phyloP scores from a whole-genome alignment of 495 filamentous ascomycete genomes.

The Hypoxylon fragiforme region DNA sequence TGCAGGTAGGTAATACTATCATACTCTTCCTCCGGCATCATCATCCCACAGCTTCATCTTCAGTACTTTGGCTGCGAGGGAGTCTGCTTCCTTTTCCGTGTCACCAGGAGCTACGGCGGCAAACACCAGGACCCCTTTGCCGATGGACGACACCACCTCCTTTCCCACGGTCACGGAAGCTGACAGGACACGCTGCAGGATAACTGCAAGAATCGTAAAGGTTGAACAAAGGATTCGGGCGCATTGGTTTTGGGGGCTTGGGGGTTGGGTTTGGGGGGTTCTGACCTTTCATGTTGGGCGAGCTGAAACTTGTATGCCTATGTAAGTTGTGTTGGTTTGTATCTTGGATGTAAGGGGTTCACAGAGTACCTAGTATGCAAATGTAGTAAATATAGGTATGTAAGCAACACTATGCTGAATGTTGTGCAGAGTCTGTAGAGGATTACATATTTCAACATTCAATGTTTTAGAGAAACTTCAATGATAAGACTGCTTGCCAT shows the following conservation, averaged over 20 bases:
- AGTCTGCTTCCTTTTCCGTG: slow-evolving; percentile 83
- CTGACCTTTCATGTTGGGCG: slow-evolving; percentile 29
- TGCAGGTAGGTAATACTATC: too few relatives aligned
- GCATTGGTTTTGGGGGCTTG: background rate
- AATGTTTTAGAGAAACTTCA: too few relatives aligned
- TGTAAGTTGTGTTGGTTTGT: too few relatives aligned
- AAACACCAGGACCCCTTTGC: slow-evolving; percentile 86
- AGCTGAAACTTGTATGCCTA: too few relatives aligned
- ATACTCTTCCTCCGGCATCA: slow-evolving; percentile 64
- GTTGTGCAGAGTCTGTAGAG: too few relatives aligned
- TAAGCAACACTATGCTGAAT: too few relatives aligned
- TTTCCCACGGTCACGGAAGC: slow-evolving; percentile 98
- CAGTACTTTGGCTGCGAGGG: slow-evolving; percentile 79
- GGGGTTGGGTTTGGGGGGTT: background rate
- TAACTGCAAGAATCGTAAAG: slow-evolving; percentile 58
- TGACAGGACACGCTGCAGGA: slow-evolving; percentile 92
- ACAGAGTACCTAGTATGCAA: too few relatives aligned
- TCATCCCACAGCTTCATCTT: slow-evolving; percentile 91
- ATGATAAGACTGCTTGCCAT: background rate
- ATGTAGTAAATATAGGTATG: too few relatives aligned
- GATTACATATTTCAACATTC: too few relatives aligned
- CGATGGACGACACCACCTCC: slow-evolving; percentile 84
- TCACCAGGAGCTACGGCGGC: slow-evolving; percentile 90
- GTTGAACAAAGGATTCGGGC: slow-evolving; percentile 7
- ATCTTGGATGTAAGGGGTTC: too few relatives aligned